Evolutionary conservation across 331 rosid species (phyloP).

Genomic region (Quercus lobata): DNA sequence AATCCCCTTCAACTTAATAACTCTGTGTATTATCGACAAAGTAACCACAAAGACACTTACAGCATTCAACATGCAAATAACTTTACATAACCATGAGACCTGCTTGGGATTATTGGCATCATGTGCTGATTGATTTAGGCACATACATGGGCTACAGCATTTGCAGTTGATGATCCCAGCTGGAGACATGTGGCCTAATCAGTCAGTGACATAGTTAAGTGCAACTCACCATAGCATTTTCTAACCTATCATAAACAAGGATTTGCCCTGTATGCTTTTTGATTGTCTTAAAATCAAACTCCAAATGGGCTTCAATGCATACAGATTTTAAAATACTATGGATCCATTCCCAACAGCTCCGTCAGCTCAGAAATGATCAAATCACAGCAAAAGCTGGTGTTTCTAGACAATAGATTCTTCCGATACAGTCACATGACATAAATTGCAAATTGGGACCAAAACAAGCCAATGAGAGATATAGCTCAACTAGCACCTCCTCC

Average conservation of each 20-base stretch:
- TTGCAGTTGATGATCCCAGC: neutral
- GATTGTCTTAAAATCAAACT: neutral
- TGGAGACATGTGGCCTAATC: neutral
- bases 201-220: neutral
- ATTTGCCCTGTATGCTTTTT: neutral
- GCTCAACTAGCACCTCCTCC: too few relatives aligned
- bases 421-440: neutral
- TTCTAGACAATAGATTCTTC: neutral
- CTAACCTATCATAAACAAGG: neutral
- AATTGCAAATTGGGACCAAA: neutral
- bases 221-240: neutral
- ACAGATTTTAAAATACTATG: neutral
- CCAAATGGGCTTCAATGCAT: neutral
- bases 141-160: neutral
- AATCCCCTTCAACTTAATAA: neutral
- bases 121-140: neutral
- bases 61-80: neutral
- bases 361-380: neutral
- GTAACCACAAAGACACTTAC: neutral
- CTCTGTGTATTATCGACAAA: neutral
- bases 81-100: neutral
- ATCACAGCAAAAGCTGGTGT: neutral
- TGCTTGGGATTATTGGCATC: neutral
- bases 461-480: too few relatives aligned
- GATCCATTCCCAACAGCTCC: neutral